Conservation (phyloP, 306 rosid genomes). For the Geum urbanum region DNA sequence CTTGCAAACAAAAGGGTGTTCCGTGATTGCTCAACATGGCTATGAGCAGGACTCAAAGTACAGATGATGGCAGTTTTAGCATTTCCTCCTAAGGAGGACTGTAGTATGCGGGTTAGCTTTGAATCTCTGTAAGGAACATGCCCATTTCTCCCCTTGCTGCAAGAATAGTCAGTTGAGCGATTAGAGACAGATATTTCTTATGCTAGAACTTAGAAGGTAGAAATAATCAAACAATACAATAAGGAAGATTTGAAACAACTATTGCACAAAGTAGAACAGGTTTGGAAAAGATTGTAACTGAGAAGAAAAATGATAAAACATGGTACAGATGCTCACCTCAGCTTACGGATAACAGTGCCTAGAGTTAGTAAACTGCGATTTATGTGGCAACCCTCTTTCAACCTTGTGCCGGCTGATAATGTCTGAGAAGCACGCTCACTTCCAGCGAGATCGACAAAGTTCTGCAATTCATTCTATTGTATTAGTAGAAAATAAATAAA, state of each 20-base stretch:
- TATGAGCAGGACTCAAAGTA: constrained; percentile 93
- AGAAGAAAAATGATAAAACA: constrained; percentile 4
- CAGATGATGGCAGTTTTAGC: constrained; percentile 96
- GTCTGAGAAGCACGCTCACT: constrained; percentile 98
- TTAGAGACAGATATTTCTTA: background rate
- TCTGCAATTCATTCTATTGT: constrained; percentile 32
- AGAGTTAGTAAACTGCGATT: constrained; percentile 92
- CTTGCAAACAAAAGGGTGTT: constrained; percentile 98
- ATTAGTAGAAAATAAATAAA: too few relatives aligned
- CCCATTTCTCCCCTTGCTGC: constrained; percentile 97
- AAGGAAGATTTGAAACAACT: constrained; percentile 6
- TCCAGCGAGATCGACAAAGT: constrained; percentile 95
- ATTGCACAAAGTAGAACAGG: background rate
- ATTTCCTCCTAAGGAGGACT: constrained; percentile 96
- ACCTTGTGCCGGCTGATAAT: constrained; percentile 81
- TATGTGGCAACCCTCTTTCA: constrained; percentile 99
- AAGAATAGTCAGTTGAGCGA: constrained; percentile 6
- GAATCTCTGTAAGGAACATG: constrained; percentile 98
- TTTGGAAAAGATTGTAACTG: constrained; percentile 12
- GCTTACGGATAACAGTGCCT: constrained; percentile 98
- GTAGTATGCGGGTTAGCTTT: constrained; percentile 95
- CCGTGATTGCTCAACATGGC: constrained; percentile 90
- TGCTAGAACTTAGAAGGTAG: constrained; percentile 10
- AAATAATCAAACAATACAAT: background rate
- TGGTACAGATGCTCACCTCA: constrained; percentile 55